Conservation (phyloP, 2,329 filamentous ascomycete genomes). For the Rhynchosporium graminicola region DNA sequence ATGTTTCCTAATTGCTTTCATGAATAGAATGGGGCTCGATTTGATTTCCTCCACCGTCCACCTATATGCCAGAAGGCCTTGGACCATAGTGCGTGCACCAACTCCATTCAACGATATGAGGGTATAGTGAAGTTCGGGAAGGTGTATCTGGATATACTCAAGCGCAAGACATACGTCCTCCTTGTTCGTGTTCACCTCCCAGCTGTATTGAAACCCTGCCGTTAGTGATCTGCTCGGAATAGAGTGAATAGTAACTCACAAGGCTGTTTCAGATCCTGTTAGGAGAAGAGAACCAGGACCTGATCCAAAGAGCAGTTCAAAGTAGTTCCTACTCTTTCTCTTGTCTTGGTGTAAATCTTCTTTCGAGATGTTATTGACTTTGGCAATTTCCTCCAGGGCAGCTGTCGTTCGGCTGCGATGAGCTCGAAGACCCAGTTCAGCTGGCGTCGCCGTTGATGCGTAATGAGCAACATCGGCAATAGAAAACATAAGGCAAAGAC, state of each 20-base stretch:
- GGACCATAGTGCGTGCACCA: slow-evolving; percentile 3
- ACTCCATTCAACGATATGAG: slow-evolving; percentile 8
- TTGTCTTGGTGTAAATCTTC: not conserved
- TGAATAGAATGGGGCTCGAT: not conserved
- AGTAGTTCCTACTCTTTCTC: slow-evolving; percentile 2
- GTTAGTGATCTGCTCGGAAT: not conserved
- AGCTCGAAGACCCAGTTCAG: not conserved
- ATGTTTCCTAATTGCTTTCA: not conserved
- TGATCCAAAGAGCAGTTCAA: not conserved
- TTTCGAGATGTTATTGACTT: slow-evolving; percentile 4
- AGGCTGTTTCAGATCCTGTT: no score
- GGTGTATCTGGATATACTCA: not conserved
- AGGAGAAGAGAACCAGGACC: not conserved
- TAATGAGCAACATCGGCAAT: not conserved
- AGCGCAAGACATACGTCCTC: slow-evolving; percentile 1
- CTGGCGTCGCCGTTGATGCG: not conserved
- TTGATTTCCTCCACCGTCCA: not conserved
- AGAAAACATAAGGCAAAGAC: slow-evolving; percentile 8
- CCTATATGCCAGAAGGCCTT: slow-evolving; percentile 9
- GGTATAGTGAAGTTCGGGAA: not conserved
- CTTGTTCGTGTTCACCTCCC: slow-evolving; percentile 7
- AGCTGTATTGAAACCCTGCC: slow-evolving; percentile 11
- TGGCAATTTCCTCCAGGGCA: not conserved
- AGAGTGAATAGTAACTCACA: no score
- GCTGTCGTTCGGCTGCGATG: not conserved